Percentiles rank a stretch among this genome's conserved stretches.
These are phyloP conservation scores for Antrodiella citrinella DNA, from an alignment of 768 basidiomycete genomes.

Conservation along the genomic window DNA sequence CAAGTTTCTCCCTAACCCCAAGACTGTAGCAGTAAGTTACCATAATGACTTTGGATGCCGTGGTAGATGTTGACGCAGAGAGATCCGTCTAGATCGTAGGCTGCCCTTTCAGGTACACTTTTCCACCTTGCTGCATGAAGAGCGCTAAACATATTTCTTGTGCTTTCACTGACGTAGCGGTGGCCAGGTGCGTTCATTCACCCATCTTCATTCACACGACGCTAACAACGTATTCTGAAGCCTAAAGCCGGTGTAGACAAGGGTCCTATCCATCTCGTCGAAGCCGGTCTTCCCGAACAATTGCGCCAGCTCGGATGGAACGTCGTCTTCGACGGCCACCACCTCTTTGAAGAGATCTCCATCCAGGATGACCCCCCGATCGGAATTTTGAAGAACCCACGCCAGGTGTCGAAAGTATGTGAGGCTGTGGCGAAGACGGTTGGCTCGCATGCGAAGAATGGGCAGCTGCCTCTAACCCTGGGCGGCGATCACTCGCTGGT, in stretches of 20 bases:
- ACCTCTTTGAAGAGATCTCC: slow-evolving; percentile 75
- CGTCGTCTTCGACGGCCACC: slow-evolving; percentile 85
- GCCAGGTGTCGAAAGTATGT: slow-evolving; percentile 77
- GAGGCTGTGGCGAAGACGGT: slow-evolving; percentile 73
- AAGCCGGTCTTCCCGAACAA: slow-evolving; percentile 78
- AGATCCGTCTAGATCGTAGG: slow-evolving; percentile 65
- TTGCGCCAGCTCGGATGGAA: slow-evolving; percentile 78
- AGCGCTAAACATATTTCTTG: slow-evolving; percentile 20
- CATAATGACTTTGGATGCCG: not conserved
- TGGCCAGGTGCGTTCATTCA: slow-evolving; percentile 43
- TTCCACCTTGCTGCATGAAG: not conserved
- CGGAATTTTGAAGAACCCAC: slow-evolving; percentile 85
- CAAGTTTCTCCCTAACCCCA: slow-evolving; percentile 56
- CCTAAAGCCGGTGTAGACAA: slow-evolving; percentile 75
- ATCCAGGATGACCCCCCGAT: slow-evolving; percentile 66
- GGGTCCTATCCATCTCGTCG: slow-evolving; percentile 82
- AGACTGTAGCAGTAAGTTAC: slow-evolving; percentile 67
- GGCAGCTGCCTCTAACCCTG: slow-evolving; percentile 80
- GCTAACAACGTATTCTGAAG: slow-evolving; percentile 30
- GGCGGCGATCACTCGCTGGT: slow-evolving; percentile 96
- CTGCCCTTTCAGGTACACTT: slow-evolving; percentile 82
- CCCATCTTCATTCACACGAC: slow-evolving; percentile 9
- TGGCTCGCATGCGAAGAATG: slow-evolving; percentile 65
- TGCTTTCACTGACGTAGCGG: slow-evolving; percentile 33
- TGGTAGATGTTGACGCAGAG: not conserved